Percentiles rank a stretch among this genome's conserved stretches.
These are phyloP conservation scores for Debaryomyces prosopidis DNA, from an alignment of 805 yeast species.

Conservation along the genomic window DNA sequence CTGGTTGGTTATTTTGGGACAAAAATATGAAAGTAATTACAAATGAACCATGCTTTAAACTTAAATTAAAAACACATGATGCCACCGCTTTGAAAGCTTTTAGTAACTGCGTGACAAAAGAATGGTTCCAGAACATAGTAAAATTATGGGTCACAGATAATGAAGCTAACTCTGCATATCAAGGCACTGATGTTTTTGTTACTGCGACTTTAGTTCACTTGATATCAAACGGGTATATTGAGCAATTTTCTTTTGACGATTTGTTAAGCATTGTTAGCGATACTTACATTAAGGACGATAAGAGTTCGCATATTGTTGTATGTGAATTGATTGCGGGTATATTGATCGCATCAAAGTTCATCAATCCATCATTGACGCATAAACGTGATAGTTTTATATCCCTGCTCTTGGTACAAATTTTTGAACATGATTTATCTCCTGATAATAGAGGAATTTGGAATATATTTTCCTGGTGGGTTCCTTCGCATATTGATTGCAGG, in stretches of 20 bases:
- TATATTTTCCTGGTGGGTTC: slow-evolving; percentile 72
- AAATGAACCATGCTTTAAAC: slow-evolving; percentile 21
- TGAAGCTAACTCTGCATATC: slow-evolving; percentile 67
- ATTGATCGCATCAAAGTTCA: slow-evolving; percentile 47
- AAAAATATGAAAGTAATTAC: slow-evolving; percentile 48
- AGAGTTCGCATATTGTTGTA: slow-evolving; percentile 70
- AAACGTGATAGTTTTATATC: slow-evolving; percentile 49
- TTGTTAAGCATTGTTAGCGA: slow-evolving; percentile 50
- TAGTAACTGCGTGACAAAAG: slow-evolving; percentile 48
- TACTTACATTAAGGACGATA: slow-evolving; percentile 64
- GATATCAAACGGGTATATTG: slow-evolving; percentile 43
- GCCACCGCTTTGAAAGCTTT: slow-evolving; percentile 37
- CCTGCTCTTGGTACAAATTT: slow-evolving; percentile 43
- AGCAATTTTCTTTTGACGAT: slow-evolving; percentile 49
- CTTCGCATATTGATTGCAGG: slow-evolving; percentile 64
- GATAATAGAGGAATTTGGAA: slow-evolving; percentile 76
- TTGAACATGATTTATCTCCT: slow-evolving; percentile 65
- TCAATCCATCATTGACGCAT: slow-evolving; percentile 30
- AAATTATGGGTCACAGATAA: slow-evolving; percentile 61
- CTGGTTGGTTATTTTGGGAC: slow-evolving; percentile 82
- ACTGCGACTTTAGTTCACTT: slow-evolving; percentile 52
- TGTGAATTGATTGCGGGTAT: slow-evolving; percentile 73
- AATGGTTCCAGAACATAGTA: slow-evolving; percentile 58
- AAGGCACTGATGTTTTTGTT: slow-evolving; percentile 62
- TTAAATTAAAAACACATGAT: slow-evolving; percentile 46